These are phyloP conservation scores for Spongispora temasekensis DNA, from an alignment of 1,284 basidiomycete genomes.

Conservation along the genomic window DNA sequence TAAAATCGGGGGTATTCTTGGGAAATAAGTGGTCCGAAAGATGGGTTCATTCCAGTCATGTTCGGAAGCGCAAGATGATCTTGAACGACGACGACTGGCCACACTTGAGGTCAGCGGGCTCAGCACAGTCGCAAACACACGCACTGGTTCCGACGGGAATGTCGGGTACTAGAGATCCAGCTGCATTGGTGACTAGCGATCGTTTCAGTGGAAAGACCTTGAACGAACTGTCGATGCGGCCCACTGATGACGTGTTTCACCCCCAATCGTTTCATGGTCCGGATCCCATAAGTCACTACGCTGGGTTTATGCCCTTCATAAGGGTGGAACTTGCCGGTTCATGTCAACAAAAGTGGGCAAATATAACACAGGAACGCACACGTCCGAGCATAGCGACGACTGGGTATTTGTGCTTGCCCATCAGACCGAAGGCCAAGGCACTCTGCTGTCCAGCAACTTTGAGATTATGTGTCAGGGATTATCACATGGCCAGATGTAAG, in stretches of 20 bases:
- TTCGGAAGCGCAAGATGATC: conserved; percentile 84
- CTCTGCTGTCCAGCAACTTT: conserved; percentile 77
- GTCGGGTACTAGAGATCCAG: conserved; percentile 72
- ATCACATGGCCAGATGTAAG: background rate
- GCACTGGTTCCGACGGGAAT: conserved; percentile 80
- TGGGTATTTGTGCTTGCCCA: conserved; percentile 62
- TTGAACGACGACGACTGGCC: conserved; percentile 77
- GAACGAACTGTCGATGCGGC: conserved; percentile 18
- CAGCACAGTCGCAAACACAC: conserved; percentile 28
- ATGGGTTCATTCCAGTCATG: conserved; percentile 75
- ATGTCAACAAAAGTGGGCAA: conserved; percentile 1
- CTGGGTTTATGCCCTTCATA: conserved; percentile 77
- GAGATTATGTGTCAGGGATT: background rate
- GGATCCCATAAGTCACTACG: conserved; percentile 75
- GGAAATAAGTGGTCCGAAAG: conserved; percentile 67
- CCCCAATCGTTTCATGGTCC: conserved; percentile 74
- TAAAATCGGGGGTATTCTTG: conserved; percentile 68
- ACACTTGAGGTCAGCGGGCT: conserved; percentile 14
- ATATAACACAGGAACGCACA: conserved; percentile 41
- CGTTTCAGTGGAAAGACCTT: conserved; percentile 4
- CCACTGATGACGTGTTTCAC: conserved; percentile 73
- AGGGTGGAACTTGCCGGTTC: conserved; percentile 61
- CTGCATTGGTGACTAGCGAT: conserved; percentile 77
- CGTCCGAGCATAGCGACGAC: conserved; percentile 86
- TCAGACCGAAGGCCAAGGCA: conserved; percentile 72